phyloP scores from a whole-genome alignment of 1,139 yeast species.

The Spathaspora jeffriesii region DNA sequence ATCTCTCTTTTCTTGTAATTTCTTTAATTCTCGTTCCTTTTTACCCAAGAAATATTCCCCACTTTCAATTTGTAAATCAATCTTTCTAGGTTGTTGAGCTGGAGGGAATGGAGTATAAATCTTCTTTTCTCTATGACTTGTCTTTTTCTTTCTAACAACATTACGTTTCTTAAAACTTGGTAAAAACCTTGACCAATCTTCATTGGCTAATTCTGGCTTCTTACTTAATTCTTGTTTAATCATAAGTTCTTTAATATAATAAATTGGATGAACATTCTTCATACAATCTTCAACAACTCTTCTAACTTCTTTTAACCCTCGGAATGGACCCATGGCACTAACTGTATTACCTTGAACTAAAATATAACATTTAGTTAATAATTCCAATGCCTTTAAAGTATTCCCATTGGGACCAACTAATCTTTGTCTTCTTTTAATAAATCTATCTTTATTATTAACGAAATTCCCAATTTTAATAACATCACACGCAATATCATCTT shows the following conservation, averaged over 20 bases:
- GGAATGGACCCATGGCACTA: slow-evolving; percentile 95
- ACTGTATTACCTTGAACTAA: slow-evolving; percentile 98
- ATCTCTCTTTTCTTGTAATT: slow-evolving; percentile 75
- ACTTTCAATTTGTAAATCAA: slow-evolving; percentile 96
- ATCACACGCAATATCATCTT: slow-evolving; percentile 95
- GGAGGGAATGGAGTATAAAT: slow-evolving; percentile 99
- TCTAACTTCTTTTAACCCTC: slow-evolving; percentile 89
- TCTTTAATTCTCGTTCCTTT: slow-evolving; percentile 73
- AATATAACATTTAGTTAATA: slow-evolving; percentile 89
- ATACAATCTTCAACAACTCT: slow-evolving; percentile 97
- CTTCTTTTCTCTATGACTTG: slow-evolving; percentile 67
- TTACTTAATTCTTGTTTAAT: slow-evolving; percentile 93
- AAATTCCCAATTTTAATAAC: slow-evolving; percentile 92
- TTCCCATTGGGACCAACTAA: slow-evolving; percentile 97
- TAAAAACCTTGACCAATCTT: slow-evolving; percentile 96
- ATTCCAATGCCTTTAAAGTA: slow-evolving; percentile 92
- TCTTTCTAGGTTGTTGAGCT: slow-evolving; percentile 93
- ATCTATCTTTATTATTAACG: slow-evolving; percentile 89
- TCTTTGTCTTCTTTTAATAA: slow-evolving; percentile 94
- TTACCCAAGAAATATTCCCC: slow-evolving; percentile 97
- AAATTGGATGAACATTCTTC: slow-evolving; percentile 95
- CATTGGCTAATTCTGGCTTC: slow-evolving; percentile 92
- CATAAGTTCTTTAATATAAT: slow-evolving; percentile 96
- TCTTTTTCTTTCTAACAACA: slow-evolving; percentile 91
- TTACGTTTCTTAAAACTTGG: slow-evolving; percentile 97